Evolutionary conservation across 1,139 yeast genomes (phyloP).

Genomic region (Diutina pseudorugosa): DNA sequence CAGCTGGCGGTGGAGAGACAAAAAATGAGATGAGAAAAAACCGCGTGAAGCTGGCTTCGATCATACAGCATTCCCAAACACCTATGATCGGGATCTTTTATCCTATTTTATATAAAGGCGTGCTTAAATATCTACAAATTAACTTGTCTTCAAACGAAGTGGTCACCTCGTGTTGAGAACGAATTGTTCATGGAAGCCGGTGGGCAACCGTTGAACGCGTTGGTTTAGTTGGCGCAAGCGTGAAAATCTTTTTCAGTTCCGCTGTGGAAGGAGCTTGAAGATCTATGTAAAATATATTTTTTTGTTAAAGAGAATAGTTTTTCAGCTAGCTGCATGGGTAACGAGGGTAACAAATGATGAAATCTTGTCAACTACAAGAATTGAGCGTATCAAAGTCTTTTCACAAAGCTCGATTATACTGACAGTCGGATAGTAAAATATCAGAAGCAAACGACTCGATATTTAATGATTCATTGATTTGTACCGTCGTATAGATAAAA

Average conservation of each 20-base stretch:
- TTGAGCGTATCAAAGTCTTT: too few species aligned
- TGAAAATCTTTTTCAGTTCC: background rate
- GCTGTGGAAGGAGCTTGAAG: background rate
- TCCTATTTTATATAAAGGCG: background rate
- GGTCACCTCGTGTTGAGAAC: background rate
- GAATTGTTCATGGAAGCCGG: background rate
- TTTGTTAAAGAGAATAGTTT: too few species aligned
- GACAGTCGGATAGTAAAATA: too few species aligned
- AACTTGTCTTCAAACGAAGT: background rate
- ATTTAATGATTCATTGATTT: too few species aligned
- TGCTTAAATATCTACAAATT: background rate
- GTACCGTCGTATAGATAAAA: too few species aligned
- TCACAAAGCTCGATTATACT: too few species aligned
- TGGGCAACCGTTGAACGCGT: background rate
- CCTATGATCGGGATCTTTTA: background rate
- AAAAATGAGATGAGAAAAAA: conserved; percentile 3
- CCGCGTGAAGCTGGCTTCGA: background rate
- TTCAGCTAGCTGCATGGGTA: too few species aligned
- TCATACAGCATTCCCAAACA: background rate
- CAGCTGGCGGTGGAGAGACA: background rate
- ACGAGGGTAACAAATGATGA: too few species aligned
- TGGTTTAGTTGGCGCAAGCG: background rate
- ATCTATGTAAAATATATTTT: too few species aligned
- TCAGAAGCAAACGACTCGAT: too few species aligned
- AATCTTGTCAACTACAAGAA: too few species aligned